phyloP scores from a whole-genome alignment of 2,329 filamentous ascomycete species.

The Zymoseptoria brevis region DNA sequence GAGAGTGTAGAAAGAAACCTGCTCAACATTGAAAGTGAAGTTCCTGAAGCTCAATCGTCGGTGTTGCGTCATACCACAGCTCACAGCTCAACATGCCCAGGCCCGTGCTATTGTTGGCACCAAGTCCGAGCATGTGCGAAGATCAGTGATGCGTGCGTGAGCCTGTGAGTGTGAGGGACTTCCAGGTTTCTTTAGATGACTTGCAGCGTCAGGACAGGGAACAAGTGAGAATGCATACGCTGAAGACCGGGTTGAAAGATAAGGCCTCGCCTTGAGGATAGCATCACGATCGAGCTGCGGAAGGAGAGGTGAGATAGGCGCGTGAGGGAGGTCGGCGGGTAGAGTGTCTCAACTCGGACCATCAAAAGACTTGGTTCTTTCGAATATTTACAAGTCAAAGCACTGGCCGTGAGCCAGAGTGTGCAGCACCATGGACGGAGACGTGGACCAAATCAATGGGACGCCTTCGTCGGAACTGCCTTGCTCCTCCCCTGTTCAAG shows the following conservation, averaged over 20 bases:
- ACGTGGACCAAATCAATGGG: constrained; percentile 15
- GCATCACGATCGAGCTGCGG: background rate
- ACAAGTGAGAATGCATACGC: background rate
- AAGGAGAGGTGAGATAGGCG: background rate
- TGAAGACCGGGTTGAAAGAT: background rate
- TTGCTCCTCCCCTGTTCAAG: background rate
- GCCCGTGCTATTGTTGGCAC: background rate
- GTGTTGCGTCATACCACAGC: background rate
- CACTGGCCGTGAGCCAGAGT: background rate
- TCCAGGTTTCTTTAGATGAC: background rate
- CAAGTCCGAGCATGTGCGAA: background rate
- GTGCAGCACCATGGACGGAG: background rate
- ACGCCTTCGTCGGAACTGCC: constrained; percentile 1
- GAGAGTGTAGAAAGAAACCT: background rate
- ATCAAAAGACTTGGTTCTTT: background rate
- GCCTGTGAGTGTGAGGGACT: background rate
- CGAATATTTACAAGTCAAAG: background rate
- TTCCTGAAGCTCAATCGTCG: background rate
- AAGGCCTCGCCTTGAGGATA: background rate
- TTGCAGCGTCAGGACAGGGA: background rate
- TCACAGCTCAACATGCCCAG: background rate
- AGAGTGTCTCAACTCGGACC: background rate
- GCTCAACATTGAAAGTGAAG: background rate
- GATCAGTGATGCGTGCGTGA: background rate
- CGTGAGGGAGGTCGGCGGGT: background rate